These are phyloP conservation scores for Cyberlindnera sargentensis DNA, from an alignment of 805 yeast genomes.

Conservation along the genomic window DNA sequence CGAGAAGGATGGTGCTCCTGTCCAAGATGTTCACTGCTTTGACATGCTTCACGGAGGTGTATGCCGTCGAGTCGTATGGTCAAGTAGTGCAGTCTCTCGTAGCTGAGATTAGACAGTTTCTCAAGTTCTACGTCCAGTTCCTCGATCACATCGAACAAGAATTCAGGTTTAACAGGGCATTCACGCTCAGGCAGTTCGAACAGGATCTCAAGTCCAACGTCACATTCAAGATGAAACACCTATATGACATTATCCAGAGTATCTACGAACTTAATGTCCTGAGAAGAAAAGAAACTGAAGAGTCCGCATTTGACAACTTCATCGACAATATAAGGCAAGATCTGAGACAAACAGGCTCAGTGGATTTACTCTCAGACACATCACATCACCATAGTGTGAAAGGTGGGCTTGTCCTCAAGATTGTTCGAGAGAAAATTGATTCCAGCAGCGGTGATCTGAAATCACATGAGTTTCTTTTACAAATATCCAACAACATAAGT, in stretches of 20 bases:
- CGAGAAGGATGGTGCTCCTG: conserved; percentile 48
- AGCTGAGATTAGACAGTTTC: conserved; percentile 41
- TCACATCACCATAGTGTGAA: conserved; percentile 49
- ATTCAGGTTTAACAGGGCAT: conserved; percentile 39
- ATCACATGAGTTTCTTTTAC: conserved; percentile 43
- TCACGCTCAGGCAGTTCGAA: conserved; percentile 55
- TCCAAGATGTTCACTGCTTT: conserved; percentile 63
- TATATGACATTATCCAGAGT: conserved; percentile 48
- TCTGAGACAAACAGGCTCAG: conserved; percentile 33
- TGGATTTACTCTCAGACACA: conserved; percentile 48
- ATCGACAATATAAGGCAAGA: conserved; percentile 34
- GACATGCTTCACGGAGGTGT: conserved; percentile 50
- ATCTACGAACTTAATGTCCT: conserved; percentile 42
- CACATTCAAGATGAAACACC: conserved; percentile 38
- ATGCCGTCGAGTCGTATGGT: conserved; percentile 54
- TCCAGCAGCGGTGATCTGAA: conserved; percentile 58
- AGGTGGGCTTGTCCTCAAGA: conserved; percentile 69
- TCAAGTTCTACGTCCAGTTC: conserved; percentile 31
- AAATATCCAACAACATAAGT: conserved; percentile 53
- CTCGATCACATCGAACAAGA: conserved; percentile 44
- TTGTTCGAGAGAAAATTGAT: conserved; percentile 52
- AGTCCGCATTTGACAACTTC: conserved; percentile 34
- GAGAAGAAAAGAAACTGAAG: conserved; percentile 27
- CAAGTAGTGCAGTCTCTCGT: conserved; percentile 70
- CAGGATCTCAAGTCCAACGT: conserved; percentile 36